Base-by-base conservation (phyloP, 1,284 basidiomycete genomes). In the Heterobasidion annosum region DNA sequence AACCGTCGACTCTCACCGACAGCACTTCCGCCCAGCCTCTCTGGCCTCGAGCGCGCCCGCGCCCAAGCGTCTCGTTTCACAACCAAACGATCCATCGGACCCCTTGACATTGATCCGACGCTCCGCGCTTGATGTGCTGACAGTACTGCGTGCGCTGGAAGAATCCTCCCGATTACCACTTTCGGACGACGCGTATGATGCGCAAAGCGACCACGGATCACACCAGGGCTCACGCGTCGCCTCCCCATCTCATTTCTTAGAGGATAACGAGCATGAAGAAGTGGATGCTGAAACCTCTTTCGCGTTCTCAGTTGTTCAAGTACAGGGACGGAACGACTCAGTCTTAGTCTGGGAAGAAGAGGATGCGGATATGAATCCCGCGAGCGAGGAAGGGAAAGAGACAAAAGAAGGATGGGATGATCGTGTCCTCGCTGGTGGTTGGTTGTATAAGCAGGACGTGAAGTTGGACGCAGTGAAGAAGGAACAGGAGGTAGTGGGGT, bases 301-400 rank as follows among this genome's bases (percentile, higher is more conserved):
- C 56, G 77, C 79, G 4, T 83, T 83, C 62, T 85, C 85, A 6
- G 77, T 85, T 52, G 74, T 88, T 15, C 82, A 78, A 55, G 82
- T 89, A 15, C 76, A 81, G 52, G 87, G 86, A 2, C 73, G 78
- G 18, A 68, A 73, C 40, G 78, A 82, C 59, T 75, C 74, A n/a
- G 74, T 91, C 8, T 83, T 84, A 0, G 86, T 91, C 1, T 91
- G 88, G 88, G 85, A 87, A 58, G 83, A 88, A 56, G 82, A 84
- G 51, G 76, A 81, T n/a, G 75, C 75, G n/a, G 68, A 69, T 53
- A 67, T 56, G 53, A 67, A 57, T 69, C 70, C 54, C 62, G 63
- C 54, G 66, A 77, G 53, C 48, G 81, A 78, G 56, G 80, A 78
- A 58, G 69, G 68, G 50, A 71, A 72, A 50, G 75, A 81, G 61